A percentile compares a stretch with the other conserved stretches of the same genome.
phyloP scores from a whole-genome alignment of 768 basidiomycete genomes.

The Butyriboletus loyo region DNA sequence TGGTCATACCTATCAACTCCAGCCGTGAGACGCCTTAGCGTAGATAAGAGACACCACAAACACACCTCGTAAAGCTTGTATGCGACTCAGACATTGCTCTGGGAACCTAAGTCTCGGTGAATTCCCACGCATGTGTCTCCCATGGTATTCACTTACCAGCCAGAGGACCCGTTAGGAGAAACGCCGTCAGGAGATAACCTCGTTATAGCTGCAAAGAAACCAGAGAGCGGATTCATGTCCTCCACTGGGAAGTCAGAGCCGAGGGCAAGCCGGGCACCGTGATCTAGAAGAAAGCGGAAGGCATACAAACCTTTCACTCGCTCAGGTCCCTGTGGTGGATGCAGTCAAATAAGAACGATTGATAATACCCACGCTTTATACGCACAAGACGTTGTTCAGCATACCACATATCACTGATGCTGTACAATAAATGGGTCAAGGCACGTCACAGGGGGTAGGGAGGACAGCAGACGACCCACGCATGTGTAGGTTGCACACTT shows the following conservation, averaged over 20 bases:
- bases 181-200: slow-evolving; percentile 63
- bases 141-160: slow-evolving; percentile 56
- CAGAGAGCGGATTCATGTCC: slow-evolving; percentile 74
- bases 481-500: slow-evolving; percentile 89
- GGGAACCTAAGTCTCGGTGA: slow-evolving; percentile 60
- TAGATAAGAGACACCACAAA: neutral
- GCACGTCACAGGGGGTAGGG: neutral
- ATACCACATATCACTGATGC: slow-evolving; percentile 87
- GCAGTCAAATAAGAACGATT: neutral
- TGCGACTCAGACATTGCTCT: slow-evolving; percentile 68
- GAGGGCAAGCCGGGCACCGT: slow-evolving; percentile 65
- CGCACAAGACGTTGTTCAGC: slow-evolving; percentile 77
- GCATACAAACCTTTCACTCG: slow-evolving; percentile 85
- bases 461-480: slow-evolving; percentile 40
- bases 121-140: too few relatives aligned
- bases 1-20: slow-evolving; percentile 68
- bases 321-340: slow-evolving; percentile 61
- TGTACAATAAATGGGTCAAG: slow-evolving; percentile 21
- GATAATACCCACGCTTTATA: neutral
- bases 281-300: slow-evolving; percentile 69
- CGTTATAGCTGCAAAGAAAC: slow-evolving; percentile 87
- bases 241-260: slow-evolving; percentile 94
- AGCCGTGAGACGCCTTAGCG: neutral
- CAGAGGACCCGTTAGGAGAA: slow-evolving; percentile 79
- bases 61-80: slow-evolving; percentile 72